These are phyloP conservation scores for Trichoderma sp. DNA, from an alignment of 2,329 filamentous ascomycete species.

Conservation along the genomic window DNA sequence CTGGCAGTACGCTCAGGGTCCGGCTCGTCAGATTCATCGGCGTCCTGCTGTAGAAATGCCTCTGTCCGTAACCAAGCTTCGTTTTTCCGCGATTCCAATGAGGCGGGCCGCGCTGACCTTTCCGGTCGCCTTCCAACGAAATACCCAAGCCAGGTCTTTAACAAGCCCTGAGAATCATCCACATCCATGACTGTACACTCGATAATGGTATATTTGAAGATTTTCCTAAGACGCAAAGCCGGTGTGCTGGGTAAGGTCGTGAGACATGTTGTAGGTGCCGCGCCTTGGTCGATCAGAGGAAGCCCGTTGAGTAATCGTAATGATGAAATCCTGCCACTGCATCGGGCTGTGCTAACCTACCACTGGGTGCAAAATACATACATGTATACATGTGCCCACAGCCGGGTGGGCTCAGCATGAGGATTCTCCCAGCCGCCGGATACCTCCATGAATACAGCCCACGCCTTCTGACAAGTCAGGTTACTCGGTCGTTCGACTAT, in stretches of 20 bases:
- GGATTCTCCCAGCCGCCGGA: no score
- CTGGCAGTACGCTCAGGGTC: conserved; percentile 1
- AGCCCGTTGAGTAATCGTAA: not conserved
- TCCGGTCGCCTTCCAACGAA: conserved; percentile 7
- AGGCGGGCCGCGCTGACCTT: not conserved
- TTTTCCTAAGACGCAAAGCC: not conserved
- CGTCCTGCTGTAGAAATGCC: not conserved
- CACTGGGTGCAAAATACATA: not conserved
- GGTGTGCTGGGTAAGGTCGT: not conserved
- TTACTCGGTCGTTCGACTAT: no score
- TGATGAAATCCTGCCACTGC: not conserved
- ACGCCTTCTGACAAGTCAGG: no score
- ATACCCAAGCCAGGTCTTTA: not conserved
- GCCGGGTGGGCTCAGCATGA: not conserved
- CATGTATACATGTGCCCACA: not conserved
- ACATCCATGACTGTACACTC: conserved; percentile 1
- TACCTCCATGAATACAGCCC: no score
- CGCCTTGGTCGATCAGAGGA: not conserved
- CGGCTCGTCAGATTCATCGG: not conserved
- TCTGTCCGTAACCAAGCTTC: conserved; percentile 7
- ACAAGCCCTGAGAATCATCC: not conserved
- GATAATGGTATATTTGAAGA: not conserved
- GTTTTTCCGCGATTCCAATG: not conserved
- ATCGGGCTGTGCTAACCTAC: not conserved
- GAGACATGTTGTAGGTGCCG: not conserved